Base-by-base conservation (phyloP, 495 filamentous ascomycete genomes). In the Cudoniella acicularis region DNA sequence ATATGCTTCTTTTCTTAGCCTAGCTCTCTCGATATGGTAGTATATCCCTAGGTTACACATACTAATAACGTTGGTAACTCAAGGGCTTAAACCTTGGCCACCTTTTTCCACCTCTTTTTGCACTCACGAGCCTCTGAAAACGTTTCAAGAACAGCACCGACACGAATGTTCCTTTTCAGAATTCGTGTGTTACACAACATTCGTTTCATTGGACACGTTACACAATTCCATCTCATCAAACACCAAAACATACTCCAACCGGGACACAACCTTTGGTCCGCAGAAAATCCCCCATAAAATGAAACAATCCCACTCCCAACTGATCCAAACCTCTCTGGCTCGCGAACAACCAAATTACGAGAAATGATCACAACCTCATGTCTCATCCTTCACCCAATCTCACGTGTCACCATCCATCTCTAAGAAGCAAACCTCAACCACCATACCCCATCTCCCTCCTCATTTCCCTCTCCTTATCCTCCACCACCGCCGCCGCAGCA, bases 401-500 rank as follows among this genome's bases (percentile, higher is more conserved):
- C 13, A 13, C 6, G 4, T 36, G 13, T 36, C 30, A 36, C 4
- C 30, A 13, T 36, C 4, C 30, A 36, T 36, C 30, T 36, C 13
- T 36, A 4, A 13, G 6, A 23, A 13, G 8, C 49, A 17, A 17
- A 54, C 76, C 74, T 55, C 79, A 79, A 68, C 69, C 74, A 46
- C 84, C 83, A 77, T 88, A 87, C 53, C 83, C 83, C 68, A 83
- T 79, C 64, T 73, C 73, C 68, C 71, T 75, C 69, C 84, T 80
- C 55, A 66, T 72, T 60, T 75, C 74, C 64, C 72, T 71, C 54
- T 69, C 69, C 24, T 60, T 69, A 49, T 52, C 52, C 16, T 77
- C 73, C 49, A 49, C 42, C 66, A 42, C 62, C 72, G 4, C 25
- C 43, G 36, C 45, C 50, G 55, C 41, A 16, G 25, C 47, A 10